phyloP scores from a whole-genome alignment of 129 eudicot genomes.

The Flaveria brownii region DNA sequence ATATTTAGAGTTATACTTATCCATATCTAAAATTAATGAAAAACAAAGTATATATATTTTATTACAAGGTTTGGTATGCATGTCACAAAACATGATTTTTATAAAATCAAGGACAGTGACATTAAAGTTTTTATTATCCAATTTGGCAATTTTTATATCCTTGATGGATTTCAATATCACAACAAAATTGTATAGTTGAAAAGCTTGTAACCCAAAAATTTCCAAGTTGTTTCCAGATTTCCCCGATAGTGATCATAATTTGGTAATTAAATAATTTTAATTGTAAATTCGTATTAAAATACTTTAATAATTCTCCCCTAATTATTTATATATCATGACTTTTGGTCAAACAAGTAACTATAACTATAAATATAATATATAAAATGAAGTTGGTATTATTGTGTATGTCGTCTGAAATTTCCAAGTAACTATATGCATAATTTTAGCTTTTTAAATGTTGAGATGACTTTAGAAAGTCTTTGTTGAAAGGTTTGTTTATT shows the following conservation, averaged over 20 bases:
- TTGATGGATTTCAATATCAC: background rate
- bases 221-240: background rate
- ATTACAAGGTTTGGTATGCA: slow-evolving; percentile 13
- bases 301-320: background rate
- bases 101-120: slow-evolving; percentile 25
- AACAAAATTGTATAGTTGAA: background rate
- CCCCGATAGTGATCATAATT: background rate
- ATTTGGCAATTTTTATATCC: slow-evolving; percentile 9
- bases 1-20: background rate
- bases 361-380: background rate
- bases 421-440: slow-evolving; percentile 24
- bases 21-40: background rate
- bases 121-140: slow-evolving; percentile 19
- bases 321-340: no score
- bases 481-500: background rate
- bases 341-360: background rate
- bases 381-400: slow-evolving; percentile 28
- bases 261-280: background rate
- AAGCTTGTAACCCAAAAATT: background rate
- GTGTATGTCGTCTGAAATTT: slow-evolving; percentile 30
- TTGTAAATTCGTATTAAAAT: background rate
- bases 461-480: slow-evolving; percentile 32
- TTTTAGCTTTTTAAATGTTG: slow-evolving; percentile 23
- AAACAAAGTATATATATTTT: background rate
- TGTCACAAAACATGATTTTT: slow-evolving; percentile 4